Conservation (phyloP, 2,329 filamentous ascomycete genomes). For the Fusarium chuoi region DNA sequence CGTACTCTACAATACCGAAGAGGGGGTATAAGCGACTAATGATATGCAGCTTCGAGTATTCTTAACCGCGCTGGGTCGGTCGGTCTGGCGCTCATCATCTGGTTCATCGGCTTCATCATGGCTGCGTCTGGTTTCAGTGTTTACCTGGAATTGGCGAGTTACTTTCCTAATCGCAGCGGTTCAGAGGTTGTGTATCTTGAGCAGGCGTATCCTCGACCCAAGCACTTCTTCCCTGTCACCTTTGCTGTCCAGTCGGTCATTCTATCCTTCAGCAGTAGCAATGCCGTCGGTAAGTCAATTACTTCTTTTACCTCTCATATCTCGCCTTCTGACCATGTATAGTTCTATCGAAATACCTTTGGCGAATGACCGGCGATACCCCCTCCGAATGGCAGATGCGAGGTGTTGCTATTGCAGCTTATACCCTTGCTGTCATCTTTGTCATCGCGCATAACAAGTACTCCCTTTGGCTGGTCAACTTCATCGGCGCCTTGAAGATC, state of each 20-base stretch:
- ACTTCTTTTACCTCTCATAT: rapidly evolving
- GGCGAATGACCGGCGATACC: conserved; percentile 60
- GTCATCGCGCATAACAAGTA: conserved; percentile 66
- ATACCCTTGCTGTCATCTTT: conserved; percentile 68
- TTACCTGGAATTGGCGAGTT: conserved; percentile 72
- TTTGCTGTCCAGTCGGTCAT: conserved; percentile 73
- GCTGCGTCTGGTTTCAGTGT: conserved; percentile 64
- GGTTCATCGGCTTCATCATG: conserved; percentile 71
- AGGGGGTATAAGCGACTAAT: too few species aligned
- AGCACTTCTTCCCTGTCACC: conserved; percentile 70
- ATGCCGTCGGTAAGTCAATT: conserved; percentile 59
- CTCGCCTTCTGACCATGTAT: rapidly evolving
- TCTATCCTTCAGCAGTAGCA: conserved; percentile 73
- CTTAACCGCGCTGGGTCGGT: conserved; percentile 69
- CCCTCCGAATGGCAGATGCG: conserved; percentile 72
- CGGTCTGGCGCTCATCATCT: conserved; percentile 71
- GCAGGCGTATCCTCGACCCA: conserved; percentile 72
- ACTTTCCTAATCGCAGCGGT: conserved; percentile 74
- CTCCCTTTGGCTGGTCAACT: conserved; percentile 65
- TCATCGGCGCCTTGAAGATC: conserved; percentile 68
- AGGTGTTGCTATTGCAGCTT: conserved; percentile 72
- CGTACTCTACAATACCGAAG: conserved; percentile 39
- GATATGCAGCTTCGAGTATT: conserved; percentile 53
- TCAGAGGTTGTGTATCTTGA: conserved; percentile 75
- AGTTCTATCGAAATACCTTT: conserved; percentile 73